Conservation (phyloP, 2,329 filamentous ascomycete species). For the Apiospora arundinis region DNA sequence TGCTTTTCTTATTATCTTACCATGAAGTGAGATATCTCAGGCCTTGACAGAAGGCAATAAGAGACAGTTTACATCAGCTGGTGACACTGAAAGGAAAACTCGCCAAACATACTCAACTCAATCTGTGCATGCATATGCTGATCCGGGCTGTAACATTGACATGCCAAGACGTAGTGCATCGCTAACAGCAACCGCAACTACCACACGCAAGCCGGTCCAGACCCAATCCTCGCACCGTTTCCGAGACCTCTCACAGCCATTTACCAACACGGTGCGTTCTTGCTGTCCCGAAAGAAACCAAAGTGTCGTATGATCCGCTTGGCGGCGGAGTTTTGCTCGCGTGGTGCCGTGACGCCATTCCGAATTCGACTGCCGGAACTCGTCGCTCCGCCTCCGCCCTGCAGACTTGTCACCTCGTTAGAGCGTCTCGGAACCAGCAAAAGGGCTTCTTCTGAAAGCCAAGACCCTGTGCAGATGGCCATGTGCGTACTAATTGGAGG, state of each 20-base stretch:
- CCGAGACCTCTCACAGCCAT: not conserved
- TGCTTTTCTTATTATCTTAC: too few relatives aligned
- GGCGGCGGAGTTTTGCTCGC: not conserved
- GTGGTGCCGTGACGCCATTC: conserved; percentile 4
- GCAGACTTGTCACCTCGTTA: conserved; percentile 1
- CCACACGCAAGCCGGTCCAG: too few relatives aligned
- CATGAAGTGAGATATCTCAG: too few relatives aligned
- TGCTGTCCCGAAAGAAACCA: not conserved
- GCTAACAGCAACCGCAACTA: not conserved
- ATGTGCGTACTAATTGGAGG: not conserved
- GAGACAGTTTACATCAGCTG: too few relatives aligned
- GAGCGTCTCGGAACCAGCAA: not conserved
- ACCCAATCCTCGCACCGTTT: not conserved
- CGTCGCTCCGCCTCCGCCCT: conserved; percentile 12
- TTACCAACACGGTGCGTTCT: not conserved
- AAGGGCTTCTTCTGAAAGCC: not conserved
- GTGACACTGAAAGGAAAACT: too few relatives aligned
- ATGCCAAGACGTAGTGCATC: not conserved
- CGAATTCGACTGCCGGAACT: conserved; percentile 1
- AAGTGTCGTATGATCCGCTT: not conserved
- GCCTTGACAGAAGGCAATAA: too few relatives aligned
- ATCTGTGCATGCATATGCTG: not conserved
- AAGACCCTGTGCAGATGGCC: not conserved
- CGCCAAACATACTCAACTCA: not conserved
- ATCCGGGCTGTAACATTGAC: not conserved